These are phyloP conservation scores for Penicillium frequentans DNA, from an alignment of 2,329 filamentous ascomycete species.

Conservation along the genomic window DNA sequence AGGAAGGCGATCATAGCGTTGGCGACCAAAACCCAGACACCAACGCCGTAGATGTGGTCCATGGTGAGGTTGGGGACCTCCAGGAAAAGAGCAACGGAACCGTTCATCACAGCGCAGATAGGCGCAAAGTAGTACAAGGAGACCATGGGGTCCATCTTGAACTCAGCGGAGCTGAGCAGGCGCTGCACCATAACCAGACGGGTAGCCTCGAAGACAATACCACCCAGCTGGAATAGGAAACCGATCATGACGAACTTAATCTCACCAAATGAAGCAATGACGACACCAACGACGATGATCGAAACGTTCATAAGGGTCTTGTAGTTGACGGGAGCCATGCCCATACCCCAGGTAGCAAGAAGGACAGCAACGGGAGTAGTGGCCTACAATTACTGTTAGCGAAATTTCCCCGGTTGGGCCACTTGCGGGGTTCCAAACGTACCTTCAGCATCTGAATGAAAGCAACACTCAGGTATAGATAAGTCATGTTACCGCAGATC, in stretches of 20 bases:
- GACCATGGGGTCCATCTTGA: slow-evolving; percentile 87
- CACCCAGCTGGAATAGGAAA: slow-evolving; percentile 69
- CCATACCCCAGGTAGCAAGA: slow-evolving; percentile 82
- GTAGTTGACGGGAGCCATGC: slow-evolving; percentile 78
- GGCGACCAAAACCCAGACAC: slow-evolving; percentile 62
- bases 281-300: slow-evolving; percentile 88
- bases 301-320: slow-evolving; percentile 91
- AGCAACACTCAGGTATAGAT: slow-evolving; percentile 90
- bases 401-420: background rate
- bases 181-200: slow-evolving; percentile 84
- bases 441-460: slow-evolving; percentile 97
- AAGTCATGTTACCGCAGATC: slow-evolving; percentile 95
- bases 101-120: slow-evolving; percentile 79
- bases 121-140: slow-evolving; percentile 89
- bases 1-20: slow-evolving; percentile 75
- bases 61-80: slow-evolving; percentile 67
- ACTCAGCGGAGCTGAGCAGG: slow-evolving; percentile 72
- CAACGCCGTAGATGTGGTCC: slow-evolving; percentile 68
- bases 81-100: slow-evolving; percentile 66
- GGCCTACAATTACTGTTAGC: slow-evolving; percentile 55
- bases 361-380: slow-evolving; percentile 94
- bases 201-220: slow-evolving; percentile 77
- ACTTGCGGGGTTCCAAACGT: background rate
- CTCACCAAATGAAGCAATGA: slow-evolving; percentile 93
- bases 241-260: slow-evolving; percentile 76